Base-by-base conservation (phyloP, 352 stramenopile genomes). In the Globisporangium spiculum region DNA sequence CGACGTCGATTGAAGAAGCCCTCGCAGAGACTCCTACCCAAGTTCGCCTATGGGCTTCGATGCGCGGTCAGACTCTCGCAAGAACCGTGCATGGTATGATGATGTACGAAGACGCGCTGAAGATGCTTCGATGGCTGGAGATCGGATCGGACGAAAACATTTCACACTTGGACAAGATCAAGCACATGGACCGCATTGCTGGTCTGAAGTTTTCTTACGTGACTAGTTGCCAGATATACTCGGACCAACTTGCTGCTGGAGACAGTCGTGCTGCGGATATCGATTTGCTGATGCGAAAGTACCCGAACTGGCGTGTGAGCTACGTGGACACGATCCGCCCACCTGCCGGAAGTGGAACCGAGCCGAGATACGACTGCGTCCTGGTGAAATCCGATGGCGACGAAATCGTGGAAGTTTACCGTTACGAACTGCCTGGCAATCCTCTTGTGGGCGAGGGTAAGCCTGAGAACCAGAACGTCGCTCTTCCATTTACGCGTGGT, bases 241-340 rank as follows among this genome's bases (percentile, higher is more conserved):
- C 86, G 10, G 81, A 96, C 58, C 86, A 95, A 60, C 77, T 93
- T 34, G 85, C 86, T 16, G 66, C 76, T 6, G 84, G 86, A 46
- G 87, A 96, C 59, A 76, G 76, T 1, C 83, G 86, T 22, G 88
- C 89, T 32, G 93, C 98, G 8, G 97, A 99, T 74, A 99, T 99
- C 69, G 97, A 99, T 61, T 76, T 98, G 27, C 82, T 99, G 2
- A 97, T 99, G 90, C 91, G 96, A 20, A 95, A 98, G 65, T 98
- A 98, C 80, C 97, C 96, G 26, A 98, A 98, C 75, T 93, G 88
- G 75, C 91, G 90, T 50, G 90, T 97, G 55, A 93, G 86, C 44
- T 97, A 97, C 69, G 86, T 97, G 10, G 88, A 97, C 56, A 94
- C 86, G 63, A 87, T 93, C 56, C 75, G 77, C 9, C 93, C 72